Base-by-base conservation (phyloP, 2,329 filamentous ascomycete species). In the Aspergillus ibericus region DNA sequence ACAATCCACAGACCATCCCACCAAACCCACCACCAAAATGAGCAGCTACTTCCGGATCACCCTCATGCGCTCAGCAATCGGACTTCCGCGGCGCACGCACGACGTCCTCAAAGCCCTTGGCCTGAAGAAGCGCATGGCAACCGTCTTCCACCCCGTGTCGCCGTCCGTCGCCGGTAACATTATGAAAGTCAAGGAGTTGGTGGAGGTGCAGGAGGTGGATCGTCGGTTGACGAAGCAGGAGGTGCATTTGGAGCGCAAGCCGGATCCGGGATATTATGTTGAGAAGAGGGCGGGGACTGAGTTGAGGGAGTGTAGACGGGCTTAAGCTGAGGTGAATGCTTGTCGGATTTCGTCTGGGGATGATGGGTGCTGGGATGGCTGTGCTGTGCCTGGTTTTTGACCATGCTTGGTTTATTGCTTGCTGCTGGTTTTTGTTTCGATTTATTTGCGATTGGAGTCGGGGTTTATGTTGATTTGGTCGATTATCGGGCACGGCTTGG, bases 111-210 rank as follows among this genome's bases (percentile, higher is more conserved):
- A 88, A 62, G 90, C 93, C 16, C 89, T 97, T 60, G 93, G 93
- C 57, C 85, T 97, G 63, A 90, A 88, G 69, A 91, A 90, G 75
- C 90, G 93, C 70, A 88, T 88, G 83, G 88, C 88, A 71, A 93
- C 90, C 55, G 93, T 96, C 70, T 96, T 96, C 82, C 89, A 96
- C 77, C 90, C 91, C 36, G 92, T 96, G 61, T 85, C 85, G 61
- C 86, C 88, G 42, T 87, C 92, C 66, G 87, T 91, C 62, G 93
- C 93, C 9, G 93, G 93, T 72, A 92, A 96, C 81, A 91, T 97
- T 71, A 89, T 97, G 82, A 89, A 89, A 77, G 92, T 97, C 68
- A 97, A 97, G 81, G 93, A 97, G 79, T 81, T 97, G 63, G 91
- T 97, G 47, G 82, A 85, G 55, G 92, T 96, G 35, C 81, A 87